Conservation (phyloP, 2,329 filamentous ascomycete genomes). For the Arthrinium puccinioides region DNA sequence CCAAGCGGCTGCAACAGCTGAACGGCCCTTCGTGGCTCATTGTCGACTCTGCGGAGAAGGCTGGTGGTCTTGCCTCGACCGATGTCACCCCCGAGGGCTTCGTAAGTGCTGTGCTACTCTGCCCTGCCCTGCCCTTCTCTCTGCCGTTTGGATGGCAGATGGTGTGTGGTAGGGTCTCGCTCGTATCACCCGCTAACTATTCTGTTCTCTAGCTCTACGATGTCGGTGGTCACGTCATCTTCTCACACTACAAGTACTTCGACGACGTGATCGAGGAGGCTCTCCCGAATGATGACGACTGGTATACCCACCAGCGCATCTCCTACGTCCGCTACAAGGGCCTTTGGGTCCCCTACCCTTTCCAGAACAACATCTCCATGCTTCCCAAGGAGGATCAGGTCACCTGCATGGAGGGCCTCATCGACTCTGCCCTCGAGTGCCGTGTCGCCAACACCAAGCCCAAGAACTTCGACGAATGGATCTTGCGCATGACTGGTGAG, state of each 20-base stretch:
- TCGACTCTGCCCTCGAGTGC: conserved; percentile 83
- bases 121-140: conserved; percentile 2
- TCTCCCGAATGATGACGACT: conserved; percentile 86
- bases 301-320: conserved; percentile 97
- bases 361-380: conserved; percentile 99
- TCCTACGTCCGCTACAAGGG: conserved; percentile 97
- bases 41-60: conserved; percentile 82
- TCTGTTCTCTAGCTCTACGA: conserved; percentile 73
- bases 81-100: conserved; percentile 95
- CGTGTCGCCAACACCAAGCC: conserved; percentile 87
- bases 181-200: no score
- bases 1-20: conserved; percentile 94
- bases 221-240: conserved; percentile 96
- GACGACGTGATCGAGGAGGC: conserved; percentile 98
- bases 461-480: conserved; percentile 97
- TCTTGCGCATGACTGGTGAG: conserved; percentile 81
- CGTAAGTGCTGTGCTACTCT: conserved; percentile 73
- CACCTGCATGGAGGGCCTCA: conserved; percentile 87
- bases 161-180: no score
- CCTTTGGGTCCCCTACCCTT: conserved; percentile 96
- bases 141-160: no score
- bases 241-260: conserved; percentile 99
- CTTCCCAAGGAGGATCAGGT: conserved; percentile 96
- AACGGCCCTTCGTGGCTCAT: conserved; percentile 93
- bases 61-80: conserved; percentile 92